Base-by-base conservation (phyloP, 2,329 filamentous ascomycete genomes). In the Alternaria alternata region DNA sequence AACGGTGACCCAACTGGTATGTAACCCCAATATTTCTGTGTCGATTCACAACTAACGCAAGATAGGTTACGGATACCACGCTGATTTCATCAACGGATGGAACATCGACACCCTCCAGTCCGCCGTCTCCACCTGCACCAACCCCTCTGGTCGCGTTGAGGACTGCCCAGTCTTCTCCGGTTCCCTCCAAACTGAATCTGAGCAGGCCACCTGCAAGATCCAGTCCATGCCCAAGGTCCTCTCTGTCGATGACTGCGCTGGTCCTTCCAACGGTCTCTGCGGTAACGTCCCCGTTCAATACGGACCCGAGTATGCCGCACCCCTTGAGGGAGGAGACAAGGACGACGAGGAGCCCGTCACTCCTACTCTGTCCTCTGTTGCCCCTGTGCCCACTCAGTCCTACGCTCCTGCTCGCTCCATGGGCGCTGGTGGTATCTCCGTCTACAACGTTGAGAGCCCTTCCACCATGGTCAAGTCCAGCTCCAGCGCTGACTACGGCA, bases 91-190 rank as follows among this genome's bases (percentile, higher is more conserved):
- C 54, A 87, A 89, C 64, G 91, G 87, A 36, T 94, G 91, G 91
- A 86, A 93, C 69, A 82, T 85, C 65, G 79, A 82, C 46, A 83
- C 85, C 57, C 88, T 92, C 59, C 87, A 90, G 78, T 80, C 84
- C 65, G 89, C 91, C 67, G 88, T 92, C 67, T 82, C 90, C 74
- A 85, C 83, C 7, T 97, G 94, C 85, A 94, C 89, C 52, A 91
- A 88, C 78, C 73, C 72, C 0, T 88, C 87, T 9, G 94, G 94
- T 34, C 72, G 82, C 42, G 87, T 96, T 46, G 71, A 84, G 43
- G 92, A 94, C 77, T 97, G 94, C 80, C 80, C 86, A 0, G 68
- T 95, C 30, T 97, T 97, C 80, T 39, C 59, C 9, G 30, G 34
- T 9, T 22, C 26, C 26, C 82, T 96, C 56, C 88, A 94, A 75